Percentiles rank a stretch among this genome's conserved stretches.
Conservation (phyloP, 352 stramenopile genomes). For the Globisporangium barbulae region DNA sequence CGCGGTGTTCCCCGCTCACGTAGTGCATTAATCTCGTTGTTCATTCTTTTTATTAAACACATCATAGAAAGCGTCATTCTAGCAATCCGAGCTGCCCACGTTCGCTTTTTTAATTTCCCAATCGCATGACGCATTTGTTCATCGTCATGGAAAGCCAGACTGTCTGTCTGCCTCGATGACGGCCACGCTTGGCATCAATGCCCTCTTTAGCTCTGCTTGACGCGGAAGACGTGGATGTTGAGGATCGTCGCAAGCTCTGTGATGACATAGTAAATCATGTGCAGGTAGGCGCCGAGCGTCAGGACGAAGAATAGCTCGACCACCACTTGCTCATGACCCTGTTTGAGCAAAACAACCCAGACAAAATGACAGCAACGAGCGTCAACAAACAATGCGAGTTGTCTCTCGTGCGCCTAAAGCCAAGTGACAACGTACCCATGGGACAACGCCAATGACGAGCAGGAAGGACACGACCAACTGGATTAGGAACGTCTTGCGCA, state of each 20-base stretch:
- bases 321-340: slow-evolving; percentile 67
- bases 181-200: background rate
- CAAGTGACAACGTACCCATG: slow-evolving; percentile 41
- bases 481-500: slow-evolving; percentile 80
- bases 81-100: background rate
- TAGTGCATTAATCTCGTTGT: background rate
- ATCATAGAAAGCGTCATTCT: slow-evolving; percentile 1
- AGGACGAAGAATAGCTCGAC: slow-evolving; percentile 78
- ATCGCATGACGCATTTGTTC: background rate
- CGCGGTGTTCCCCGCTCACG: slow-evolving; percentile 15
- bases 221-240: slow-evolving; percentile 79
- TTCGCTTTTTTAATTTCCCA: background rate
- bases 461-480: slow-evolving; percentile 60
- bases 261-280: slow-evolving; percentile 85
- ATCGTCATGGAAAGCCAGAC: no score
- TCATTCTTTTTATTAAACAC: slow-evolving; percentile 6
- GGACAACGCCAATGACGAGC: slow-evolving; percentile 67
- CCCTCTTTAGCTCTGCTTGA: slow-evolving; percentile 48
- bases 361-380: slow-evolving; percentile 9
- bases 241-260: slow-evolving; percentile 73
- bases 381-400: background rate
- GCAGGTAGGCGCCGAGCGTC: slow-evolving; percentile 59
- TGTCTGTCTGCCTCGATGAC: background rate
- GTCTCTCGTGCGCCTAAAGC: background rate
- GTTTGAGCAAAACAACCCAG: background rate